Conservation (phyloP, 768 basidiomycete species). For the Psilocybe azurescens region DNA sequence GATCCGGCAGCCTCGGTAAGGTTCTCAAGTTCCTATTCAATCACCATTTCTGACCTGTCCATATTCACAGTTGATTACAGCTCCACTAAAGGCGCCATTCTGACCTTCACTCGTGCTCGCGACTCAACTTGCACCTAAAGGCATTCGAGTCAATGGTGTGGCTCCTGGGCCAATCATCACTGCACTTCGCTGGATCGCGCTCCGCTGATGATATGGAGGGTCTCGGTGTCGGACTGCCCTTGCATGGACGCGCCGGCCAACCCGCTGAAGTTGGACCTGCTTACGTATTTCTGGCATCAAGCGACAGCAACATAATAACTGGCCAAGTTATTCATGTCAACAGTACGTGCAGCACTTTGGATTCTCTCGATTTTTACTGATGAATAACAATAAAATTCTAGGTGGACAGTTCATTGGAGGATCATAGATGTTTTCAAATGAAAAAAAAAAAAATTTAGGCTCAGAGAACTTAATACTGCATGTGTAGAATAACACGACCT, state of each 20-base stretch:
- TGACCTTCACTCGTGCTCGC: slow-evolving; percentile 63
- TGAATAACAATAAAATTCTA: slow-evolving; percentile 1
- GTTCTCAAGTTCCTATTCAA: slow-evolving; percentile 7
- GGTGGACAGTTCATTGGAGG: slow-evolving; percentile 29
- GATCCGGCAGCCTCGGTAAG: slow-evolving; percentile 33
- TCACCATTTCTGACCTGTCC: background rate
- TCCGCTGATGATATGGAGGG: slow-evolving; percentile 60
- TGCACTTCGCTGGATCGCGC: slow-evolving; percentile 60
- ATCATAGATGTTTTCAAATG: slow-evolving; percentile 17
- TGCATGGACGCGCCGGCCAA: slow-evolving; percentile 54
- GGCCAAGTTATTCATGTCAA: slow-evolving; percentile 44
- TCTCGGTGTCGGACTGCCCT: slow-evolving; percentile 51
- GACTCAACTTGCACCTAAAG: slow-evolving; percentile 55
- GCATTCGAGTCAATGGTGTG: slow-evolving; percentile 61
- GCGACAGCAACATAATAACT: slow-evolving; percentile 45
- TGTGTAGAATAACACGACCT: background rate
- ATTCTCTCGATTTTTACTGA: background rate
- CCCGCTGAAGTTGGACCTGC: slow-evolving; percentile 57
- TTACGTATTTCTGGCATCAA: slow-evolving; percentile 59
- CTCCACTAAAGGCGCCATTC: slow-evolving; percentile 65
- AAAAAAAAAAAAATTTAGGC: background rate
- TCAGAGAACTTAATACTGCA: background rate
- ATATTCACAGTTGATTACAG: slow-evolving; percentile 49
- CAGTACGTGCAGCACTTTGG: slow-evolving; percentile 22
- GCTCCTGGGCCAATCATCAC: slow-evolving; percentile 62